Percentiles rank a stretch among this genome's conserved stretches.
phyloP scores from a whole-genome alignment of 1,139 yeast genomes.

The Casaregolazyma lundiana region DNA sequence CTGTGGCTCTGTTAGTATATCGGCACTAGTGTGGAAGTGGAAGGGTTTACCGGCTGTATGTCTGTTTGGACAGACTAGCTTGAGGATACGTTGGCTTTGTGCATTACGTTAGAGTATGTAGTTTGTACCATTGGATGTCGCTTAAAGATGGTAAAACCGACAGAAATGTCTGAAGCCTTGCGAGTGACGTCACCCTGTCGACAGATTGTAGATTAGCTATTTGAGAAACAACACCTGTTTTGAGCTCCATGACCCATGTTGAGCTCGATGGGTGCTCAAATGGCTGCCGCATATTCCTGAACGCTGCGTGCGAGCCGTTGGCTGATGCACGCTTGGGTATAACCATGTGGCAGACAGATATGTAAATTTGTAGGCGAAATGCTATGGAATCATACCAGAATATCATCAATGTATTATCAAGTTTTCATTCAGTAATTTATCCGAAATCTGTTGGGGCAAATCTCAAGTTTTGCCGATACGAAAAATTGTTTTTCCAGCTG shows the following conservation, averaged over 20 bases:
- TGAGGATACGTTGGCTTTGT: not conserved
- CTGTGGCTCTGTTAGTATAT: slow-evolving; percentile 16
- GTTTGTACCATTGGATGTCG: slow-evolving; percentile 5
- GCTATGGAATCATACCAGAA: not conserved
- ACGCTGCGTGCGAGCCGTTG: slow-evolving; percentile 80
- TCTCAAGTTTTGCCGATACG: not conserved
- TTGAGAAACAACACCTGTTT: slow-evolving; percentile 23
- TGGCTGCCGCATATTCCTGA: slow-evolving; percentile 79
- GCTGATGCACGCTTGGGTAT: slow-evolving; percentile 83
- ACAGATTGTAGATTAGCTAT: slow-evolving; percentile 34
- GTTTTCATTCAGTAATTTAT: too few species aligned
- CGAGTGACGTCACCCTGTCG: slow-evolving; percentile 37
- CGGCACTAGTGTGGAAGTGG: slow-evolving; percentile 33
- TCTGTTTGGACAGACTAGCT: not conserved
- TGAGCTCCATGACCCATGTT: slow-evolving; percentile 35
- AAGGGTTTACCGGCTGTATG: slow-evolving; percentile 14
- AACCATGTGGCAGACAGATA: slow-evolving; percentile 80
- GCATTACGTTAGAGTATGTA: slow-evolving; percentile 4
- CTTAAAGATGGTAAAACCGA: slow-evolving; percentile 8
- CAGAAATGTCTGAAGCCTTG: slow-evolving; percentile 21
- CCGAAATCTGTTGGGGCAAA: too few species aligned
- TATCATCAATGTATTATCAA: too few species aligned
- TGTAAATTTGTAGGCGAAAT: not conserved
- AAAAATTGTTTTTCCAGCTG: not conserved
- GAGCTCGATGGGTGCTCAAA: slow-evolving; percentile 27